Percentiles rank a stretch among this genome's conserved stretches.
phyloP scores from a whole-genome alignment of 805 yeast species.

The Ogataea corticis region DNA sequence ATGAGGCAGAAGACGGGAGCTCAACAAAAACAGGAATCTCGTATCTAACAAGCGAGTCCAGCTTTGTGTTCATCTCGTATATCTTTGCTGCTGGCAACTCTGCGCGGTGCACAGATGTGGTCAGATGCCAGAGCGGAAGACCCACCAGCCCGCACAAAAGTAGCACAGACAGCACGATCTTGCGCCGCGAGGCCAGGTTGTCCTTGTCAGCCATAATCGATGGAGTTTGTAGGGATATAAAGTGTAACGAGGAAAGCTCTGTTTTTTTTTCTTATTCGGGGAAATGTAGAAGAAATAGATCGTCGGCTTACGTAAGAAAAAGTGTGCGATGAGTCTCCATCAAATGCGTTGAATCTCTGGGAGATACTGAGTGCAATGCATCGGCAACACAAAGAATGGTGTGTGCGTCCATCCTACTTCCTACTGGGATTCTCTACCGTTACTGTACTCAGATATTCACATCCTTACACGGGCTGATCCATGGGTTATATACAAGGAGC shows the following conservation, averaged over 20 bases:
- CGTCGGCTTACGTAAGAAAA: too few relatives aligned
- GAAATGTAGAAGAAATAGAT: too few relatives aligned
- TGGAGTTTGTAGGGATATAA: too few relatives aligned
- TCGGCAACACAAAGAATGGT: too few relatives aligned
- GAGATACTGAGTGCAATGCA: too few relatives aligned
- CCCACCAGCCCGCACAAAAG: conserved; percentile 42
- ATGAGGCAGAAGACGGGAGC: conserved; percentile 32
- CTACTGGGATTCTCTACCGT: too few relatives aligned
- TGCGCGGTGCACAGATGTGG: conserved; percentile 66
- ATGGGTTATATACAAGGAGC: conserved; percentile 2
- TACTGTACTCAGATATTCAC: too few relatives aligned
- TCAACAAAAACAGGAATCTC: conserved; percentile 47
- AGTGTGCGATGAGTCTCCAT: too few relatives aligned
- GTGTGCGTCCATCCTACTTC: too few relatives aligned
- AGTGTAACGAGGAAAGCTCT: neutral
- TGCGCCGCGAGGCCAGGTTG: conserved; percentile 16
- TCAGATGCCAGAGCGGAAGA: conserved; percentile 56
- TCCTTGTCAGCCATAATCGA: neutral
- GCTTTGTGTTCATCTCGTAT: conserved; percentile 19
- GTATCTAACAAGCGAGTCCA: conserved; percentile 31
- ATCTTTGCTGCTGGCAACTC: conserved; percentile 52
- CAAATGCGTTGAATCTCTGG: too few relatives aligned
- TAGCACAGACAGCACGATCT: conserved; percentile 29
- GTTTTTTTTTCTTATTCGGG: neutral
- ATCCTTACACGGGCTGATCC: neutral